phyloP scores from a whole-genome alignment of 2,329 filamentous ascomycete species.

The Dothistroma pini region DNA sequence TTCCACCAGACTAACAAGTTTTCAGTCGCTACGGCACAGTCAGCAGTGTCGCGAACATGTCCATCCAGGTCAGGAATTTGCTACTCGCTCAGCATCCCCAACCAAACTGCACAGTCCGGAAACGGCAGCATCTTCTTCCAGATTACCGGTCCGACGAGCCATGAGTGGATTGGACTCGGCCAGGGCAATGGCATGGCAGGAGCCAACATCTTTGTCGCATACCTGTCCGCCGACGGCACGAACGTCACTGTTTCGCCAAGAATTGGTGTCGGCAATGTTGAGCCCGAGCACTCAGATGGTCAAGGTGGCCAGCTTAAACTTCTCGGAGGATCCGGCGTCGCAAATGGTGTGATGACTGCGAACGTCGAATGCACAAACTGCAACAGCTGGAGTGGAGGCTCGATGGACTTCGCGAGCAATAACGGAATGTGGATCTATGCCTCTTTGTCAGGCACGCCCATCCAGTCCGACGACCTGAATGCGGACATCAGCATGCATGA shows the following conservation, averaged over 20 bases:
- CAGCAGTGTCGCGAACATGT: conserved; percentile 18
- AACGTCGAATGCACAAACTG: conserved; percentile 56
- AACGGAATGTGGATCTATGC: conserved; percentile 52
- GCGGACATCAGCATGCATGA: conserved; percentile 47
- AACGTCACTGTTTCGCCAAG: conserved; percentile 59
- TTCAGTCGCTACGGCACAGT: background rate
- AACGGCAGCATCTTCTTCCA: conserved; percentile 57
- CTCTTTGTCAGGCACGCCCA: conserved; percentile 43
- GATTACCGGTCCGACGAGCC: conserved; percentile 50
- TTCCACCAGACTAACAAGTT: background rate
- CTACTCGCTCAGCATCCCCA: conserved; percentile 55
- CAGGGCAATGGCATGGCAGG: conserved; percentile 55
- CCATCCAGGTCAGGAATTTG: conserved; percentile 31
- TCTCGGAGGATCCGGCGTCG: conserved; percentile 52
- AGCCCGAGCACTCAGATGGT: conserved; percentile 42
- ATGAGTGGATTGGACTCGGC: conserved; percentile 55
- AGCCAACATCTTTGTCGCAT: conserved; percentile 58
- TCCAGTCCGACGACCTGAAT: conserved; percentile 46
- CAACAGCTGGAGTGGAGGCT: conserved; percentile 50
- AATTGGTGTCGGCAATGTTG: conserved; percentile 41
- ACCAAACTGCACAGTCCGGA: conserved; percentile 48
- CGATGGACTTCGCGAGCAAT: conserved; percentile 46
- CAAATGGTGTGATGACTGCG: conserved; percentile 51
- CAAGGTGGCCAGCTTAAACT: conserved; percentile 43
- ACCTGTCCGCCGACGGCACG: conserved; percentile 48